A percentile compares a stretch with the other conserved stretches of the same genome.
Evolutionary conservation across 1,139 yeast species (phyloP).

Genomic region (Suhomyces bokatorum): DNA sequence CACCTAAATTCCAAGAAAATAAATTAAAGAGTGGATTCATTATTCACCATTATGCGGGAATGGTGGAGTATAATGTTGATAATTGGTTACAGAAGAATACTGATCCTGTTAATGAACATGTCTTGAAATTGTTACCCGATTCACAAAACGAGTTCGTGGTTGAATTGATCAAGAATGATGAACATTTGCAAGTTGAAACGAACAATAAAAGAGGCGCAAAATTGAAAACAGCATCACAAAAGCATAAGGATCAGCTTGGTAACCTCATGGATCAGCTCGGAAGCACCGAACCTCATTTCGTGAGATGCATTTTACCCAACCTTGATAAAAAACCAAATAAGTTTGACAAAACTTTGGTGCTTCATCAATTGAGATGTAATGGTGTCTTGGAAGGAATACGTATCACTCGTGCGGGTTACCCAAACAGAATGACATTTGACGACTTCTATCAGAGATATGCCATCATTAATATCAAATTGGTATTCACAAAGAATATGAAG

Average conservation of each 20-base stretch:
- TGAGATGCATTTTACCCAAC: constrained; percentile 93
- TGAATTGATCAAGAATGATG: constrained; percentile 28
- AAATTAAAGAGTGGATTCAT: constrained; percentile 71
- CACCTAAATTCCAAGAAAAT: constrained; percentile 66
- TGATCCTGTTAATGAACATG: constrained; percentile 85
- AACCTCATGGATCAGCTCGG: constrained; percentile 72
- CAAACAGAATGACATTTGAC: constrained; percentile 82
- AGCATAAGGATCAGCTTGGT: constrained; percentile 78
- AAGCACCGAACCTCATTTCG: constrained; percentile 92
- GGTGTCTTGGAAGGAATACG: constrained; percentile 98
- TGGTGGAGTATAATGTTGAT: constrained; percentile 86
- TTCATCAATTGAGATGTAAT: constrained; percentile 90
- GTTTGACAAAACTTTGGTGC: constrained; percentile 74
- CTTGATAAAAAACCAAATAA: constrained; percentile 66
- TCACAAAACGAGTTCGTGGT: constrained; percentile 57
- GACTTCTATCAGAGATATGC: constrained; percentile 78
- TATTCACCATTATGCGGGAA: constrained; percentile 91
- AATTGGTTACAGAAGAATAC: constrained; percentile 95
- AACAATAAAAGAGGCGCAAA: constrained; percentile 19
- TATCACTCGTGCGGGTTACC: constrained; percentile 95
- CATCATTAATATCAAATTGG: constrained; percentile 52
- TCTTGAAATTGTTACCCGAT: constrained; percentile 54
- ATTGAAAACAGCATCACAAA: constrained; percentile 82
- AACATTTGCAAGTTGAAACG: constrained; percentile 15
- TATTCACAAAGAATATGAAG: constrained; percentile 52